Conservation (phyloP, 139 green algal species). For the Chlamydomonas sp. region DNA sequence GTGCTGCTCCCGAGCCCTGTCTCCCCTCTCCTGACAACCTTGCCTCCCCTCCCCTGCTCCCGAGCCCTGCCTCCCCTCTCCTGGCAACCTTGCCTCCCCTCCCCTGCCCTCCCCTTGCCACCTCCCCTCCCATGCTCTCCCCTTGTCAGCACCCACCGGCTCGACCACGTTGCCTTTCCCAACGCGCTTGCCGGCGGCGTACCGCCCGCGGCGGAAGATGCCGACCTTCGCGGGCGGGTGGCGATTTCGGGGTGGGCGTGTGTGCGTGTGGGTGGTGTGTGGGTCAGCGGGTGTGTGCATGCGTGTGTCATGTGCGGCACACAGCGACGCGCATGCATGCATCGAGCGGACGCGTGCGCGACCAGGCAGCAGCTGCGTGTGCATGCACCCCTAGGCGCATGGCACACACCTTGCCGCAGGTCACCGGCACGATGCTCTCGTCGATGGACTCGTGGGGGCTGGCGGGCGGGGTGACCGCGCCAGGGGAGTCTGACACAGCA, state of each 20-base stretch:
- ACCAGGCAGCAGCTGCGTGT: too few relatives aligned
- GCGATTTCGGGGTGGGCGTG: too few relatives aligned
- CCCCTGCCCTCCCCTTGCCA: neutral
- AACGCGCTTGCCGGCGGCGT: conserved; percentile 78
- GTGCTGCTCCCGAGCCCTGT: too few relatives aligned
- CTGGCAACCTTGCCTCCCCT: neutral
- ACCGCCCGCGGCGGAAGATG: conserved; percentile 69
- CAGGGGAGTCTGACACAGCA: neutral
- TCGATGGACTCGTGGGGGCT: conserved; percentile 52
- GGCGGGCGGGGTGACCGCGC: neutral
- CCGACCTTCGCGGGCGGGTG: conserved; percentile 77
- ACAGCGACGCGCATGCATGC: too few relatives aligned
- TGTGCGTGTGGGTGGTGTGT: too few relatives aligned
- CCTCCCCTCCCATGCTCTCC: too few relatives aligned
- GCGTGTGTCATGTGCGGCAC: too few relatives aligned
- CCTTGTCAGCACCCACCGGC: too few relatives aligned
- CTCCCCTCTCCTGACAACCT: too few relatives aligned
- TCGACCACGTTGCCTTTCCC: conserved; percentile 69
- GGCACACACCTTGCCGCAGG: conserved; percentile 63
- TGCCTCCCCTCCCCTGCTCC: neutral
- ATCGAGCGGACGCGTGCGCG: too few relatives aligned
- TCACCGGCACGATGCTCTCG: conserved; percentile 63
- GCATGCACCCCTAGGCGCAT: too few relatives aligned
- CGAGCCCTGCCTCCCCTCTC: neutral
- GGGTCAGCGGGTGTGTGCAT: too few relatives aligned